Base-by-base conservation (phyloP, 345 rosid genomes). In the Odontarrhena argentea region DNA sequence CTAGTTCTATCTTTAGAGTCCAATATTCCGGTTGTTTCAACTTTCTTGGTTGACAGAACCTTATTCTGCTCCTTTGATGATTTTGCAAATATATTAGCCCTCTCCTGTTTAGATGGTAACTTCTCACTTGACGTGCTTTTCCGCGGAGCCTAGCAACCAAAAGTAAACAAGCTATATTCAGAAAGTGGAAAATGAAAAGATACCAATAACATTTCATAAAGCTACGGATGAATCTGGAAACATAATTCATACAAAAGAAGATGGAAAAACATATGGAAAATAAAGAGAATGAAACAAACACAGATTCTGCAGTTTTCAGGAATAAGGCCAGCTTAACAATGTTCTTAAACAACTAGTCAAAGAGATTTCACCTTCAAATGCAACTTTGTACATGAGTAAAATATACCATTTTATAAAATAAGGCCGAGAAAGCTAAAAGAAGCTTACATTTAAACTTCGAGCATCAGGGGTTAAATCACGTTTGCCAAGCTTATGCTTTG, bases 111-210 rank as follows among this genome's bases (percentile, higher is more conserved):
- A 28, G 84, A 56, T 13, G 78, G 72, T 58, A 74, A 60, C 69
- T 78, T 83, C 71, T 88, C 95, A 42, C 87, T 87, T 8, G 93
- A 84, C 49, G 84, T 79, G 71, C 97, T 86, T 76, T 80, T 94
- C 71, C 97, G 77, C 0, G 96, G 90, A 52, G 82, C 81, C 99
- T 94, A 82, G 70, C 15, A 71, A 78, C 68, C 50, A 75, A 75
- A 40, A 32, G 13, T 6, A 34, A 4, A 75, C 48, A 63, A 56
- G 44, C 34, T 10, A 43, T 8, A 42, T 55, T 69, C 49, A 74
- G 25, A 67, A 37, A 42, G 2, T 0, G 1, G 43, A 59, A 53
- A 50, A 50, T 0, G 6, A 11, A 13, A 30, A 5, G 46, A 6
- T 18, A 46, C 11, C 32, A 53, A 28, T 37, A 46, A 6, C 13